A percentile compares a stretch with the other conserved stretches of the same genome.
Conservation (phyloP, 2,329 filamentous ascomycete genomes). For the Aspergillus sp. region DNA sequence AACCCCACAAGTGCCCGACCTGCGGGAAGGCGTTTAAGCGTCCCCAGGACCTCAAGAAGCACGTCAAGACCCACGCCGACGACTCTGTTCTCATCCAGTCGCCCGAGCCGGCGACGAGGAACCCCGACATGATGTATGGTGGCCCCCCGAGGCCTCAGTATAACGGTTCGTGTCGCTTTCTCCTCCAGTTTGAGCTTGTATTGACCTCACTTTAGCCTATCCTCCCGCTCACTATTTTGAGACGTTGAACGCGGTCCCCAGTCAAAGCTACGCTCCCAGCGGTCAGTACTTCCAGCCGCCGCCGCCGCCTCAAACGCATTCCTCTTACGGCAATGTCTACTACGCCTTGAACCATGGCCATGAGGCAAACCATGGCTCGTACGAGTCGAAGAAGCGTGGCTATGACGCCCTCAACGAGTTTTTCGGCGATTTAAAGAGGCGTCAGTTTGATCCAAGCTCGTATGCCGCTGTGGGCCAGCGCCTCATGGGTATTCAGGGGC, state of each 20-base stretch:
- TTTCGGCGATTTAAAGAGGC: conserved; percentile 85
- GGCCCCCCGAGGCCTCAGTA: conserved; percentile 29
- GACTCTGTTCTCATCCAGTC: conserved; percentile 69
- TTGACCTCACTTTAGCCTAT: conserved; percentile 5
- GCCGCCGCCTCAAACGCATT: conserved; percentile 44
- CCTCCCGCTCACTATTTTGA: conserved; percentile 48
- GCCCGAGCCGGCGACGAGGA: conserved; percentile 47
- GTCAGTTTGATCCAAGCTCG: conserved; percentile 78
- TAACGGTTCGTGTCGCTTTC: conserved; percentile 1
- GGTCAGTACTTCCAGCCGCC: conserved; percentile 47
- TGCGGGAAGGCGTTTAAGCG: conserved; percentile 99
- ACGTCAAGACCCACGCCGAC: conserved; percentile 97
- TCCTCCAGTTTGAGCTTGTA: background rate
- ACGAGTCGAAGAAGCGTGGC: conserved; percentile 72
- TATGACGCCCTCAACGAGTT: conserved; percentile 88
- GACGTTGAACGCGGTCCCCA: conserved; percentile 40
- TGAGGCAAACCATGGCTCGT: conserved; percentile 52
- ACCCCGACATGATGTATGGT: conserved; percentile 34
- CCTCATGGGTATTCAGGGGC: conserved; percentile 68
- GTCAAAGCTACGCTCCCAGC: conserved; percentile 33
- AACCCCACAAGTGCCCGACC: conserved; percentile 98
- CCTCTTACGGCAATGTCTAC: conserved; percentile 65
- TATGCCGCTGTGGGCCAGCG: conserved; percentile 87
- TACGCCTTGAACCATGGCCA: conserved; percentile 61
- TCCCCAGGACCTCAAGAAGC: conserved; percentile 97